Evolutionary conservation across 371 early-diverging fungal genomes (phyloP).

Genomic region (Rhizopus arrhizus): DNA sequence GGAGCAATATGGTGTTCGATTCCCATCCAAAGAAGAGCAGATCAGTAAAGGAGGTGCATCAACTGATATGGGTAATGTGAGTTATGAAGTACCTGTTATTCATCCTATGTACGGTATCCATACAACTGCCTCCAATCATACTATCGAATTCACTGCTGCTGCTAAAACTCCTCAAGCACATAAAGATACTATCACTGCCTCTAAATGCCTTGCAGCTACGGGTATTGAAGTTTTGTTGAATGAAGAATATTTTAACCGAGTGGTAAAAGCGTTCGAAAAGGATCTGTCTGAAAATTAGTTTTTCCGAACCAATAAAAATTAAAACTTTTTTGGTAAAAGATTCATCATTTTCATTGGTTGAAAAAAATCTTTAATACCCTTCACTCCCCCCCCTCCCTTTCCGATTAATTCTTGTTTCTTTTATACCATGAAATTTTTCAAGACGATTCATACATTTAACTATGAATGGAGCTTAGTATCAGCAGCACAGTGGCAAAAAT

Average conservation of each 20-base stretch:
- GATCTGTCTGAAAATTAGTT: conserved; percentile 5
- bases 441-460: conserved; percentile 65
- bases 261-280: conserved; percentile 8
- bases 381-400: background rate
- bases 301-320: background rate
- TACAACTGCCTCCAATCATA: conserved; percentile 62
- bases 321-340: background rate
- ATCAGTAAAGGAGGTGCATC: conserved; percentile 49
- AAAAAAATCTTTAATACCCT: conserved; percentile 4
- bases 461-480: conserved; percentile 89
- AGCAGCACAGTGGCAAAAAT: conserved; percentile 93
- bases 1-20: conserved; percentile 47
- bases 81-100: conserved; percentile 51
- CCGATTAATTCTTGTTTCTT: background rate
- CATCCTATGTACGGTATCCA: conserved; percentile 54
- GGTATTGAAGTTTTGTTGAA: conserved; percentile 28
- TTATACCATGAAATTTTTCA: conserved; percentile 76
- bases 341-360: background rate
- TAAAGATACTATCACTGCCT: conserved; percentile 48
- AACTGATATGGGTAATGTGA: conserved; percentile 82
- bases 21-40: conserved; percentile 42
- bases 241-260: conserved; percentile 18
- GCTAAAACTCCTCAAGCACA: conserved; percentile 67
- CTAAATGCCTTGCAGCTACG: conserved; percentile 31
- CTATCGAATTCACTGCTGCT: conserved; percentile 62